Evolutionary conservation across 495 filamentous ascomycete genomes (phyloP).

Genomic region (Penicillium steckii): DNA sequence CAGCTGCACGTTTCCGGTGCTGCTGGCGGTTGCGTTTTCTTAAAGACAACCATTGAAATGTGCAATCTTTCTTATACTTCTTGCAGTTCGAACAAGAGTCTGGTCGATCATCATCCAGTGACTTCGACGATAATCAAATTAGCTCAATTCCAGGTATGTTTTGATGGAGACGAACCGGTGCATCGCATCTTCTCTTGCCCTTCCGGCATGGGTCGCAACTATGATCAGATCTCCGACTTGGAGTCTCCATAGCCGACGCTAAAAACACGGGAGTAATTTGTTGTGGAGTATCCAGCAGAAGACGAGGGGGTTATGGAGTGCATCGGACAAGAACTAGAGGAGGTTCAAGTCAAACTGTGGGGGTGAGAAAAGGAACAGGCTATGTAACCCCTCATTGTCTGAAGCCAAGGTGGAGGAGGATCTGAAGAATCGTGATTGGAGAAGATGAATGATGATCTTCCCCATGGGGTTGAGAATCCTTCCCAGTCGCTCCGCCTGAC

Average conservation of each 20-base stretch:
- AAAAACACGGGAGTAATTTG: neutral
- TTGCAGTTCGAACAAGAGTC: conserved; percentile 29
- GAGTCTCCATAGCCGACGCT: conserved; percentile 3
- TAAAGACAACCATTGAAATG: conserved; percentile 27
- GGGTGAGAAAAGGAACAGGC: neutral
- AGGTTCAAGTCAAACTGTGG: no score
- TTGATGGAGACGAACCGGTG: conserved; percentile 15
- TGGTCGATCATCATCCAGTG: conserved; percentile 3
- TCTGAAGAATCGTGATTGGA: neutral
- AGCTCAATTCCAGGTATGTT: neutral
- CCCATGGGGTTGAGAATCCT: neutral
- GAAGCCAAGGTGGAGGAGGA: neutral
- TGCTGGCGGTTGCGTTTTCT: neutral
- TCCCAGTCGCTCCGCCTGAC: no score
- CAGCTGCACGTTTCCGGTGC: neutral
- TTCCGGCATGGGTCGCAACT: conserved; percentile 47
- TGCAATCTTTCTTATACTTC: conserved; percentile 29
- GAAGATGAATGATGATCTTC: neutral
- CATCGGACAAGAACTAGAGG: neutral
- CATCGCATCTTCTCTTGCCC: conserved; percentile 45
- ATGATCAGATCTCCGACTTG: conserved; percentile 29
- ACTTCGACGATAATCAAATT: neutral
- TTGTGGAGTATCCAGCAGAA: neutral
- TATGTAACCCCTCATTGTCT: neutral
- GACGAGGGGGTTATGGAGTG: neutral